Conservation (phyloP, 2,329 filamentous ascomycete genomes). For the Epichloe glyceriae region DNA sequence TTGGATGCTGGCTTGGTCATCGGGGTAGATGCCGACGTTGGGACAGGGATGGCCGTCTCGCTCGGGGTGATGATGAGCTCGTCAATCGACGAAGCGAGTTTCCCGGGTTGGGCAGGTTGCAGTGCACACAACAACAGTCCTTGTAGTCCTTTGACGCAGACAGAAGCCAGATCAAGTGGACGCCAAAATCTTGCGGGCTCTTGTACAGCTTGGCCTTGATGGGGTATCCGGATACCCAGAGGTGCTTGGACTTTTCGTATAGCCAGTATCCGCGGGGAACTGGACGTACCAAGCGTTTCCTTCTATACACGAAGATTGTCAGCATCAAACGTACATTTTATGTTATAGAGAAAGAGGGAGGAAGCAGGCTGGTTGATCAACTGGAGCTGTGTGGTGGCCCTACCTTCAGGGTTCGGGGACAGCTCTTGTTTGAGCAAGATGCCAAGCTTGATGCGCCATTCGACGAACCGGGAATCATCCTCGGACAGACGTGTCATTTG, state of each 20-base stretch:
- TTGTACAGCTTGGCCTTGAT: slow-evolving; percentile 36
- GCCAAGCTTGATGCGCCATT: slow-evolving; percentile 32
- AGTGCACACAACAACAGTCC: slow-evolving; percentile 39
- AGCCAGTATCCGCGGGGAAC: slow-evolving; percentile 33
- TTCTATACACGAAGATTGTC: slow-evolving; percentile 15
- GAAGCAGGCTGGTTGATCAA: no score
- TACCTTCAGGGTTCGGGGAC: slow-evolving; percentile 27
- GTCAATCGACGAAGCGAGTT: slow-evolving; percentile 13
- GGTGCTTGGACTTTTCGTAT: slow-evolving; percentile 34
- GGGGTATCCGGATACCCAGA: slow-evolving; percentile 37
- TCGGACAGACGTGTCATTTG: slow-evolving; percentile 30
- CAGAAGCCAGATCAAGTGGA: slow-evolving; percentile 39
- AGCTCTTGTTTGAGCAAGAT: slow-evolving; percentile 33
- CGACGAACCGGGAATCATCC: slow-evolving; percentile 29
- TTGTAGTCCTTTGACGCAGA: slow-evolving; percentile 32
- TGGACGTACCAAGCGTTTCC: slow-evolving; percentile 31
- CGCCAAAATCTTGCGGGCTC: slow-evolving; percentile 39
- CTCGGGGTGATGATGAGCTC: slow-evolving; percentile 9
- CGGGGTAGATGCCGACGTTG: slow-evolving; percentile 1
- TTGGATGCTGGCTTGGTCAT: slow-evolving; percentile 3
- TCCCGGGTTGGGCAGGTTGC: slow-evolving; percentile 22
- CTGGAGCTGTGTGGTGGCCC: slow-evolving; percentile 3
- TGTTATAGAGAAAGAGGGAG: no score
- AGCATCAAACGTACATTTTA: neutral
- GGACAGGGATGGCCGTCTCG: slow-evolving; percentile 7